Conservation (phyloP, 352 stramenopile genomes). For the Phytophthora pluvialis region DNA sequence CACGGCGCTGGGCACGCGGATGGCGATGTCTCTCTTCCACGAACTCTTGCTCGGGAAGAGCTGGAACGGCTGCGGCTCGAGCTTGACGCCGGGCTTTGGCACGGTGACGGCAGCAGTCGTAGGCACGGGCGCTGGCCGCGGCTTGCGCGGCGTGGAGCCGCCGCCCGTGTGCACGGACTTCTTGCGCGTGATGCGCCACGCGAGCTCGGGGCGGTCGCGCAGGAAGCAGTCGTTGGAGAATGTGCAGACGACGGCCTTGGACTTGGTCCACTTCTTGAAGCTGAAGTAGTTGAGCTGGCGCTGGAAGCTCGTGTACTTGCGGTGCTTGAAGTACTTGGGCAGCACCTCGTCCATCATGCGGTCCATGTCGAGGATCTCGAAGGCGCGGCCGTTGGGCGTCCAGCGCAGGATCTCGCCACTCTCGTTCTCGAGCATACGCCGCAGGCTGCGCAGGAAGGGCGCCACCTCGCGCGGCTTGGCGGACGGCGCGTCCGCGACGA, state of each 20-base stretch:
- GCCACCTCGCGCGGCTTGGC: constrained; percentile 42
- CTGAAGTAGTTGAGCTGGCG: constrained; percentile 89
- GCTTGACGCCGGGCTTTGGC: constrained; percentile 10
- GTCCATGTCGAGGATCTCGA: constrained; percentile 85
- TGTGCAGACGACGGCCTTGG: constrained; percentile 74
- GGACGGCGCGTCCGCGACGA: neutral
- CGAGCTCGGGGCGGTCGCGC: constrained; percentile 59
- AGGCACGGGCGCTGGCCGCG: neutral
- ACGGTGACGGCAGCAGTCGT: neutral
- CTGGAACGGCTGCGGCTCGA: constrained; percentile 5
- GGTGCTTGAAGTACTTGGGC: constrained; percentile 88
- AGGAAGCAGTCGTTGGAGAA: constrained; percentile 79
- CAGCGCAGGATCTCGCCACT: constrained; percentile 51
- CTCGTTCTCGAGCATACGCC: constrained; percentile 64
- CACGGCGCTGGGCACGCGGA: constrained; percentile 24
- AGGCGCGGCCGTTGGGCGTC: constrained; percentile 69
- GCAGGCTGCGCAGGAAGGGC: constrained; percentile 62
- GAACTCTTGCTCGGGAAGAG: constrained; percentile 20
- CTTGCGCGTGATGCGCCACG: constrained; percentile 73
- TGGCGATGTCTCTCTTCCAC: constrained; percentile 42
- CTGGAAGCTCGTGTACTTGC: constrained; percentile 89
- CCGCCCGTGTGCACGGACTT: constrained; percentile 48
- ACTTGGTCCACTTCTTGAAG: constrained; percentile 84
- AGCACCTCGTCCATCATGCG: constrained; percentile 69
- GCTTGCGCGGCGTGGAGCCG: constrained; percentile 18